Evolutionary conservation across 2,329 filamentous ascomycete species (phyloP), one percentile per base, ranked within the genome.

Genomic region (Claviceps paspali): DNA sequence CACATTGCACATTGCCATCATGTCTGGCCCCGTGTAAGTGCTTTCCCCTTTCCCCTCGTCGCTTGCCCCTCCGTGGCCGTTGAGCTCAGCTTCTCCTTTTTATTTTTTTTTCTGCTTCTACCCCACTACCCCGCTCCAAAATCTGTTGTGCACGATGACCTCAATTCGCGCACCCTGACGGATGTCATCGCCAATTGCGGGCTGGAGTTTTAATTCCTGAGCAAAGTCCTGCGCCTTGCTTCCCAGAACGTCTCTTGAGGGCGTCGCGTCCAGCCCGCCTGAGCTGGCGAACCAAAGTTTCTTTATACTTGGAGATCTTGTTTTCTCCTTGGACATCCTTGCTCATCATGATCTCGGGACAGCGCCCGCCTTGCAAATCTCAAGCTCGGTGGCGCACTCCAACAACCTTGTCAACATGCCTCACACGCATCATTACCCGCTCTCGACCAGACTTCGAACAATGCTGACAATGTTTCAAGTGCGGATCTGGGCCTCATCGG

Each of bases 401-500:
- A 64, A 56, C 46, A 57, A 53, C 49, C 55, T 64, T 64, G 64
- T 56, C 47, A 57, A 52, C 48, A 55, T 44, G 38, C 39, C 14
- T 43, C 45, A 54, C 50, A 52, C 46, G 54, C 45, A 44, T 38
- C 50, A 43, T 36, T 42, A 35, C 43, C 43, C 32, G 38, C 49
- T 34, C 38, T 49, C 37, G 41, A 38, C 45, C 48, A 47, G 44
- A 45, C 52, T 54, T 45, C 56, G 49, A 57, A 52, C 47, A 56
- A 66, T 74, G 65, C 73, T 76, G 64, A 77, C 67, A 51, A 54
- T 65, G 57, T 54, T 45, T 54, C 59, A 67, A 84, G 79, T 67
- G 78, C 77, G 76, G 82, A 91, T 77, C 79, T 91, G 65, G 83
- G 83, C 72, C 81, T 91, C 59, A 88, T 91, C 62, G 83, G 83